phyloP scores from a whole-genome alignment of 257 asterid genomes.

The Datura wrightii region DNA sequence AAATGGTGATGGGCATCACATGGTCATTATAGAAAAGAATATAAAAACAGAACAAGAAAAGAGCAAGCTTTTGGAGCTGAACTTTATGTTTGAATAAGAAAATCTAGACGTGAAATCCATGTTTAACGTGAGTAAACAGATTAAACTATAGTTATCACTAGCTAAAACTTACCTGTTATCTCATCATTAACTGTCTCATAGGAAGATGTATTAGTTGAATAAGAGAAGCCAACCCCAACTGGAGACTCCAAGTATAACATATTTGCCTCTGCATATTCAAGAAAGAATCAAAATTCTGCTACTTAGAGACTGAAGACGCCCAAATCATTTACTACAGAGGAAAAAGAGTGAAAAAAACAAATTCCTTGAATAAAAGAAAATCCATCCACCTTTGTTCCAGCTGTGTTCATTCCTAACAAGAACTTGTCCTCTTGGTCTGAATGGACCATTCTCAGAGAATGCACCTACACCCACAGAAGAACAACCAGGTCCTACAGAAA shows the following conservation, averaged over 20 bases:
- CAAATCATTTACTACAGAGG: neutral
- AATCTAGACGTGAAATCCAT: conserved; percentile 25
- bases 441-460: conserved; percentile 81
- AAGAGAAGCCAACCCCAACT: conserved; percentile 75
- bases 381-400: conserved; percentile 65
- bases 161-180: conserved; percentile 51
- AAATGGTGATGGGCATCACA: conserved; percentile 27
- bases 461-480: conserved; percentile 82
- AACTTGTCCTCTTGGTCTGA: conserved; percentile 60
- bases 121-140: neutral
- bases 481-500: conserved; percentile 71
- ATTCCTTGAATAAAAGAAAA: no score
- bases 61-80: neutral
- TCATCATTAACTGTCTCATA: conserved; percentile 61
- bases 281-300: conserved; percentile 24
- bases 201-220: conserved; percentile 53
- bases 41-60: neutral
- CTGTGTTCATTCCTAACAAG: conserved; percentile 60
- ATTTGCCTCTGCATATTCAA: conserved; percentile 63
- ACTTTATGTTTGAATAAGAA: conserved; percentile 3
- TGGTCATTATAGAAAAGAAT: conserved; percentile 3
- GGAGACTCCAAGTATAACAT: conserved; percentile 78
- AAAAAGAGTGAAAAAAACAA: neutral
- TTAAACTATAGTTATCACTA: neutral
- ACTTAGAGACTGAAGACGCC: neutral